phyloP scores from a whole-genome alignment of 306 rosid species.

The Gastrolobium villosum region DNA sequence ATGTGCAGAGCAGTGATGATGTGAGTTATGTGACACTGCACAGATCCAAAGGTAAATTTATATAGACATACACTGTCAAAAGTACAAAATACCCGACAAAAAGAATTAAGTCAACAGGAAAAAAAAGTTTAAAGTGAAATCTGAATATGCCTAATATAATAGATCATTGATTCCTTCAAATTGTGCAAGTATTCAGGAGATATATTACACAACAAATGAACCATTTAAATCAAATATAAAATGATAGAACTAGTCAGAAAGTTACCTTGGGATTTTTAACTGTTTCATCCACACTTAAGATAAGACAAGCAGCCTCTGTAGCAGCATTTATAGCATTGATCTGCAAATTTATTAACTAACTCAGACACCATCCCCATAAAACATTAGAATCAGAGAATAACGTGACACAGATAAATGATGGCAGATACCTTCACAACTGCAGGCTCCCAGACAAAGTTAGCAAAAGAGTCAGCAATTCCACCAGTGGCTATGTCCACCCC shows the following conservation, averaged over 20 bases:
- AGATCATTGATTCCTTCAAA: constrained; percentile 8
- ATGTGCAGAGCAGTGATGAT: neutral
- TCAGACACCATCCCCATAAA: constrained; percentile 39
- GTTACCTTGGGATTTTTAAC: constrained; percentile 94
- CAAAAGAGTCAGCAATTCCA: constrained; percentile 92
- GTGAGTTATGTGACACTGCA: neutral
- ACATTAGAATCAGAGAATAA: constrained; percentile 21
- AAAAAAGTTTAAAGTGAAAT: neutral
- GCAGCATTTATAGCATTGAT: constrained; percentile 98
- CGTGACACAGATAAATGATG: neutral
- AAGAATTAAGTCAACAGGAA: neutral
- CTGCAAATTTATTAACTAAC: constrained; percentile 57
- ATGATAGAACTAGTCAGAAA: constrained; percentile 4
- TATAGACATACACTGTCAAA: neutral
- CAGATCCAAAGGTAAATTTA: neutral
- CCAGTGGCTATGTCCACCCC: constrained; percentile 97
- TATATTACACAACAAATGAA: neutral
- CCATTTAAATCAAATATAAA: neutral
- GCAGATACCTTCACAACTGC: constrained; percentile 87
- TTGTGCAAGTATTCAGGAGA: neutral
- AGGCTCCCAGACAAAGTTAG: constrained; percentile 99
- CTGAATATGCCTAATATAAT: neutral
- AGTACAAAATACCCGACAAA: neutral
- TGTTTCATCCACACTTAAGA: constrained; percentile 96
- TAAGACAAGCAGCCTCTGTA: constrained; percentile 96